Evolutionary conservation across 768 basidiomycete genomes (phyloP).

Genomic region (Pleurotus tuoliensis): DNA sequence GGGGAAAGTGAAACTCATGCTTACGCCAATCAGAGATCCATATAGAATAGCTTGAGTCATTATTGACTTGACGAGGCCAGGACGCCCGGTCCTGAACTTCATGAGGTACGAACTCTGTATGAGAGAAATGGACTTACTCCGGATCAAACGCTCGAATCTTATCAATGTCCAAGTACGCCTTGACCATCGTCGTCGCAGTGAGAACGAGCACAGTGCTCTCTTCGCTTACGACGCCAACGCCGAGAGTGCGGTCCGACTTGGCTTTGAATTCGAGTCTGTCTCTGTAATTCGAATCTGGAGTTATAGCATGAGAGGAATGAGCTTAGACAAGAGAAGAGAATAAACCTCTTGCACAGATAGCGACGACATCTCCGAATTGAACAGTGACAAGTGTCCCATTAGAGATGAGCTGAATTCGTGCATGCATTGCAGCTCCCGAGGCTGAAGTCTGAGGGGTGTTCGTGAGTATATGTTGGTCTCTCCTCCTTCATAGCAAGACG

Average conservation of each 20-base stretch:
- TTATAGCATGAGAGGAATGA: background rate
- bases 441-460: slow-evolving; percentile 46
- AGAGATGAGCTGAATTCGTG: slow-evolving; percentile 58
- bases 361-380: slow-evolving; percentile 76
- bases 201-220: slow-evolving; percentile 53
- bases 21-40: slow-evolving; percentile 61
- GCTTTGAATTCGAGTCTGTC: slow-evolving; percentile 74
- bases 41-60: slow-evolving; percentile 84
- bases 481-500: slow-evolving; percentile 18
- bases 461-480: background rate
- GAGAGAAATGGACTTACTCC: slow-evolving; percentile 44
- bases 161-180: slow-evolving; percentile 57
- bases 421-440: slow-evolving; percentile 69
- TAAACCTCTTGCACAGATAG: slow-evolving; percentile 64
- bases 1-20: slow-evolving; percentile 6
- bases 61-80: slow-evolving; percentile 69
- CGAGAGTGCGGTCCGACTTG: slow-evolving; percentile 61
- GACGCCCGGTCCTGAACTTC: slow-evolving; percentile 49
- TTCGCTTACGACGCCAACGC: slow-evolving; percentile 54
- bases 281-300: slow-evolving; percentile 61
- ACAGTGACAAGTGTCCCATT: slow-evolving; percentile 57
- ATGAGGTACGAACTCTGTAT: background rate
- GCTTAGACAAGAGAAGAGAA: background rate
- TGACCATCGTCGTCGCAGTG: slow-evolving; percentile 70
- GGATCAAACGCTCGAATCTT: slow-evolving; percentile 56